Evolutionary conservation across 2,329 filamentous ascomycete genomes (phyloP), one percentile per base, ranked within the genome.

Genomic region (Apiospora aurea): DNA sequence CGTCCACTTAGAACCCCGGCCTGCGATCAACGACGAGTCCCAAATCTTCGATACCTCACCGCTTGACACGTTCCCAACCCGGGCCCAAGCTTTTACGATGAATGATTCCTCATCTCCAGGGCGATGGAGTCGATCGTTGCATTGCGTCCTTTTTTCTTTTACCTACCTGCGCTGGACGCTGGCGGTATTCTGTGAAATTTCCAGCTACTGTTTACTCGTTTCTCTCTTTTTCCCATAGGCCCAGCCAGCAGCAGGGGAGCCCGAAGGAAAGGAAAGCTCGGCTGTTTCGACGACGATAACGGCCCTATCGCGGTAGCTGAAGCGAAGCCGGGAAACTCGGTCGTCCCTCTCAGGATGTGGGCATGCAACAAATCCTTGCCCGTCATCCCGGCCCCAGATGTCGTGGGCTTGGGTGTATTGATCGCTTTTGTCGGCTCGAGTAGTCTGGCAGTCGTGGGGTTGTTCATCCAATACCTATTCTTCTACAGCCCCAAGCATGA

Each of bases 381-480:
- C 68, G 46, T 51, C 38, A 51, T 69, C 47, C 68, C 47, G 47
- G 49, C 46, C 21, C 75, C 75, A 70, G 75, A 77, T 70, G 72
- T 76, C 72, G 71, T 76, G 72, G 75, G 75, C 16, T 64, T 76
- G 43, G 75, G 75, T 41, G 75, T 77, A 73, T 47, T 77, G 47
- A 73, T 78, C 67, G 74, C 74, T 51, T 77, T 76, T 64, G 75
- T 73, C 68, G 75, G 73, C 67, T 76, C 76, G 46, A 74, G 75
- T 43, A 74, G 72, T 66, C 46, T 78, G 34, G 74, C 76, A 34
- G 71, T 78, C 41, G 5, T 73, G 53, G 75, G 72, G 44, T 73
- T 76, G 64, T 67, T 76, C 38, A 14, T 78, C 29, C 77, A 76
- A 61, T 78, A 78, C 69, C 70, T 77, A 34, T 74, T 76, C 66